Base-by-base conservation (phyloP, 1,139 yeast genomes). In the Candida glucosophila region DNA sequence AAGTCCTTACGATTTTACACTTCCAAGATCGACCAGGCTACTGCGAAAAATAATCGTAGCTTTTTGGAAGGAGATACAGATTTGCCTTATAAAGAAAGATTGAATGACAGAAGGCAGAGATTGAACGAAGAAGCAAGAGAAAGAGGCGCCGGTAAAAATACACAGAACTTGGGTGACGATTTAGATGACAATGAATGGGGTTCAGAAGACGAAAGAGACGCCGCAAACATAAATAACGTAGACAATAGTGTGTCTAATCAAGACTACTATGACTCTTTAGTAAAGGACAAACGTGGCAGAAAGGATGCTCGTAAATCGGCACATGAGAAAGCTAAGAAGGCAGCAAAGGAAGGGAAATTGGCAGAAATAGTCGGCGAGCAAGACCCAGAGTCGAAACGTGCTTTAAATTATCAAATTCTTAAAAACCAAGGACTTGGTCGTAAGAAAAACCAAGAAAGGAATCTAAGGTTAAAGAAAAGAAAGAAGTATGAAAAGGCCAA, bases 381-480 rank as follows among this genome's bases (percentile, higher is more conserved):
- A 20, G 94, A 76, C 27, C 78, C 68, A 17, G 76, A 78, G 41
- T 96, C 95, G 29, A 90, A 90, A 65, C 80, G 99, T 50, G 97
- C 97, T 3, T 71, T 90, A 49, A 86, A 81, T 50, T 90, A 77
- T 59, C 97, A 88, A 59, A 88, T 88, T 37, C 68, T 83, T 59
- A 86, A 86, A 67, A 88, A 88, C 56, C 86, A 83, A 63, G 99
- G 99, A 48, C 75, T 90, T 39, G 85, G 96, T 2, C 88, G 94
- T 14, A 80, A 79, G 54, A 73, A 95, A 50, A 81, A 81, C 65
- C 90, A 90, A 67, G 96, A 85, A 41, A 73, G 97, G 59, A 92
- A 90, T 52, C 73, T 97, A 22, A 79, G 99, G 59, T 97, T 90
- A 48, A 90, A 90, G 68, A 90, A 90, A 93, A 80, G 97, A 69